phyloP scores from a whole-genome alignment of 257 asterid genomes.

The Paulownia fortunei region DNA sequence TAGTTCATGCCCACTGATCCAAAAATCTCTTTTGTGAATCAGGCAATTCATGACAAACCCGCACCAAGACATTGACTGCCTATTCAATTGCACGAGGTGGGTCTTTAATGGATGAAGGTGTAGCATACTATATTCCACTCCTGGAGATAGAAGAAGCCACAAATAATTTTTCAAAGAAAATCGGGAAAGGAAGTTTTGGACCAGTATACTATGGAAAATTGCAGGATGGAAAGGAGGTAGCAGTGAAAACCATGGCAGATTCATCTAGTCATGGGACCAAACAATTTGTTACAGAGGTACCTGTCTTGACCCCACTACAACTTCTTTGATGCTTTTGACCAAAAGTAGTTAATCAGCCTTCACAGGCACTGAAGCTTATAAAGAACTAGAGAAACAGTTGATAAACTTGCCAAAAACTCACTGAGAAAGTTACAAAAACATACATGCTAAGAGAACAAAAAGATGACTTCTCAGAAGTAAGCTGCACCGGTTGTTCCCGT shows the following conservation, averaged over 20 bases:
- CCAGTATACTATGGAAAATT: conserved; percentile 92
- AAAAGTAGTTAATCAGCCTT: not conserved
- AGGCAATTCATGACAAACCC: conserved; percentile 64
- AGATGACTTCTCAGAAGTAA: not conserved
- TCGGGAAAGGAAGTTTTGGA: conserved; percentile 97
- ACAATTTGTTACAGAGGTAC: conserved; percentile 95
- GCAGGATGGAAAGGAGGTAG: conserved; percentile 91
- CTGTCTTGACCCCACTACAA: not conserved
- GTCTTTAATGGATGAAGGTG: conserved; percentile 80
- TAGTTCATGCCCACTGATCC: conserved; percentile 14
- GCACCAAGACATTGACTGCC: conserved; percentile 55
- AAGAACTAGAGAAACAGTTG: not conserved
- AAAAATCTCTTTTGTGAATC: conserved; percentile 27
- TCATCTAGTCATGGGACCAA: conserved; percentile 90
- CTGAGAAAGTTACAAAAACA: not conserved
- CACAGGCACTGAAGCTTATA: not conserved
- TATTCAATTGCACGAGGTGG: conserved; percentile 73
- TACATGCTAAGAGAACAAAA: not conserved
- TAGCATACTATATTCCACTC: conserved; percentile 81
- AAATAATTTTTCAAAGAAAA: conserved; percentile 61
- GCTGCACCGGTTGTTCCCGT: not conserved
- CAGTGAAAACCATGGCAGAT: conserved; percentile 97
- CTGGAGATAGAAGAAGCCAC: conserved; percentile 86
- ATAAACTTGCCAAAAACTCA: not conserved
- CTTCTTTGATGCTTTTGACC: not conserved